phyloP scores from a whole-genome alignment of 768 basidiomycete genomes.

The Krasilnikovozyma curviuscula region DNA sequence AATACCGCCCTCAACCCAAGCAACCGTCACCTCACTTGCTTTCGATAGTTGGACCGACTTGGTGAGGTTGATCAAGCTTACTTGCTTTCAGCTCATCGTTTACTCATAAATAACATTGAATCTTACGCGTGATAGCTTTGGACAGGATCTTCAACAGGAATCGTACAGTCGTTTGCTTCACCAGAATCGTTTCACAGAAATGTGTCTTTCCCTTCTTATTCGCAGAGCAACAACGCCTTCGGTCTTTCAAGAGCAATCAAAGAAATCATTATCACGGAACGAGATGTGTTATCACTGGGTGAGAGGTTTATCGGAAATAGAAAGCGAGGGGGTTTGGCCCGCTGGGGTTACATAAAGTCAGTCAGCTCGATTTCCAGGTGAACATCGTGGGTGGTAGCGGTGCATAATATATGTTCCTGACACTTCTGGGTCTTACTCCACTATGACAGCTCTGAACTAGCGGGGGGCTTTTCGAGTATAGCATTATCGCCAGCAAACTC shows the following conservation, averaged over 20 bases:
- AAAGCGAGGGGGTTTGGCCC: constrained; percentile 24
- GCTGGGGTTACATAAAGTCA: constrained; percentile 28
- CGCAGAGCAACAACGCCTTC: constrained; percentile 11
- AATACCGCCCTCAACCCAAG: too few relatives aligned
- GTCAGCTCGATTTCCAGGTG: not conserved
- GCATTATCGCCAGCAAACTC: constrained; percentile 25
- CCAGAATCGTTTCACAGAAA: constrained; percentile 20
- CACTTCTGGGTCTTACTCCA: not conserved
- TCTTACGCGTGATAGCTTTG: constrained; percentile 77
- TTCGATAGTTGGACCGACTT: too few relatives aligned
- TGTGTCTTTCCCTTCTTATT: constrained; percentile 22
- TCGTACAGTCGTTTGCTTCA: constrained; percentile 46
- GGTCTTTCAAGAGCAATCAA: constrained; percentile 35
- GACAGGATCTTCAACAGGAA: constrained; percentile 57
- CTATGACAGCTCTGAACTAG: not conserved
- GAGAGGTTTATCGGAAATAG: constrained; percentile 28
- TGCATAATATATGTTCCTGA: not conserved
- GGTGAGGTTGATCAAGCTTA: too few relatives aligned
- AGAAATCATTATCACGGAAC: constrained; percentile 58
- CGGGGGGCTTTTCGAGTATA: constrained; percentile 11
- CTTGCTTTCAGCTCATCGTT: too few relatives aligned
- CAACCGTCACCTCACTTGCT: too few relatives aligned
- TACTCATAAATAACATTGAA: too few relatives aligned
- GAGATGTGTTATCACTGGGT: constrained; percentile 39
- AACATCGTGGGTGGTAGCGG: too few relatives aligned